These are phyloP conservation scores for Neurospora sp. DNA, from an alignment of 495 filamentous ascomycete genomes.

Conservation along the genomic window DNA sequence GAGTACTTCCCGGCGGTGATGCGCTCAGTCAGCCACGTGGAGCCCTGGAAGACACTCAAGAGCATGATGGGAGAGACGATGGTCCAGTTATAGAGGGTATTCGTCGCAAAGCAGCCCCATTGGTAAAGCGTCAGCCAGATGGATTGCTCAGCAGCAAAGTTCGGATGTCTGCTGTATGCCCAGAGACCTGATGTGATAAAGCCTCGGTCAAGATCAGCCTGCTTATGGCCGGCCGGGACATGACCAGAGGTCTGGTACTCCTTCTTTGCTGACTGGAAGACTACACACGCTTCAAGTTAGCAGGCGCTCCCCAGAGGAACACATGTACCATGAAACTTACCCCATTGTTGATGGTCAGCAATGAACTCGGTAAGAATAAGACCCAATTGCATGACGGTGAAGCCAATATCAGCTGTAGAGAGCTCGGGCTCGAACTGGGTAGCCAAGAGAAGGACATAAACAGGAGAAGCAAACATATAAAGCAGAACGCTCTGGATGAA, in stretches of 20 bases:
- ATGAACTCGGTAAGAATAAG: slow-evolving; percentile 67
- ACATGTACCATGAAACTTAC: slow-evolving; percentile 26
- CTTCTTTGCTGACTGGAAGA: slow-evolving; percentile 73
- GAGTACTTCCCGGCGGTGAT: slow-evolving; percentile 76
- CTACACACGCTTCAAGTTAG: slow-evolving; percentile 23
- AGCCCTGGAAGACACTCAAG: slow-evolving; percentile 76
- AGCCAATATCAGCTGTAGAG: slow-evolving; percentile 52
- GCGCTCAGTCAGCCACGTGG: slow-evolving; percentile 74
- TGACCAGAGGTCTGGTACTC: slow-evolving; percentile 61
- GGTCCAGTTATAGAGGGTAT: slow-evolving; percentile 67
- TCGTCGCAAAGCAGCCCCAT: slow-evolving; percentile 70
- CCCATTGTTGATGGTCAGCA: slow-evolving; percentile 93
- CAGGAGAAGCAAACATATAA: slow-evolving; percentile 64
- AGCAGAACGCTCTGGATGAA: slow-evolving; percentile 74
- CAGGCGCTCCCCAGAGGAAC: not conserved
- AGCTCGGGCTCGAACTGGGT: slow-evolving; percentile 32
- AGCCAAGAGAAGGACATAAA: slow-evolving; percentile 65
- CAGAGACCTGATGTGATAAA: slow-evolving; percentile 82
- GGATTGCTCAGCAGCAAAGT: slow-evolving; percentile 85
- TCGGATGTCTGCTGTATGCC: slow-evolving; percentile 81
- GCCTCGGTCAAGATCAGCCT: slow-evolving; percentile 80
- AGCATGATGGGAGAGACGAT: slow-evolving; percentile 59
- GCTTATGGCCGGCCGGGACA: slow-evolving; percentile 48
- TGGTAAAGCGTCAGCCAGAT: slow-evolving; percentile 83
- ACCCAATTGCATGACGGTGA: slow-evolving; percentile 54